Conservation (phyloP, 1,284 basidiomycete genomes). For the Caloboletus inedulis region DNA sequence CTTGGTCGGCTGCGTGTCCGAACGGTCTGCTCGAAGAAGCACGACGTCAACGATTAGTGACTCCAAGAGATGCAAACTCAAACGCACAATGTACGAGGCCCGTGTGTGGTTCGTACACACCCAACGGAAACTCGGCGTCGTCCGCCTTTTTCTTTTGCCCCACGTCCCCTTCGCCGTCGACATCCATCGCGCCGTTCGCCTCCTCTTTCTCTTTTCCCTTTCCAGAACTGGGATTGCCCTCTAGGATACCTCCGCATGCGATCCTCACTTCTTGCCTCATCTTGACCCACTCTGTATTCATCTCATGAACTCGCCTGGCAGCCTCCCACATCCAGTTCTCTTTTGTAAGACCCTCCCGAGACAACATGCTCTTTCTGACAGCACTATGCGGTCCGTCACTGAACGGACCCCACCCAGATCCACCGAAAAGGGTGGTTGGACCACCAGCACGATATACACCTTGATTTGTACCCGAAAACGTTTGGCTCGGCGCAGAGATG, state of each 20-base stretch:
- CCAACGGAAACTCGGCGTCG: conserved; percentile 46
- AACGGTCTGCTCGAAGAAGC: conserved; percentile 51
- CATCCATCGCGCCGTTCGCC: conserved; percentile 24
- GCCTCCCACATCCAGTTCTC: conserved; percentile 89
- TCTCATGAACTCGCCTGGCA: conserved; percentile 60
- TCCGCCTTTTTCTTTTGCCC: conserved; percentile 36
- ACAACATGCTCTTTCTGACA: conserved; percentile 67
- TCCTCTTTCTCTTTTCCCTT: conserved; percentile 29
- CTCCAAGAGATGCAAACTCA: background rate
- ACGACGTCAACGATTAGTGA: conserved; percentile 3
- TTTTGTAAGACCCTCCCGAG: conserved; percentile 70
- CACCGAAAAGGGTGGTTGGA: conserved; percentile 84
- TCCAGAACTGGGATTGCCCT: conserved; percentile 21
- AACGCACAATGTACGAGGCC: conserved; percentile 63
- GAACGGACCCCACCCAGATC: conserved; percentile 78
- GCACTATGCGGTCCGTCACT: conserved; percentile 79
- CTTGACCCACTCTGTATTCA: conserved; percentile 61
- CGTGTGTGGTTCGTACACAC: conserved; percentile 72
- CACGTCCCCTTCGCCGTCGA: conserved; percentile 19
- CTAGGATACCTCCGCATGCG: conserved; percentile 41
- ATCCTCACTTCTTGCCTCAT: conserved; percentile 59
- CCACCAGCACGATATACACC: conserved; percentile 81
- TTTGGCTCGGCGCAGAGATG: conserved; percentile 35
- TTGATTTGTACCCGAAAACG: conserved; percentile 41
- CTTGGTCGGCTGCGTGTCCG: conserved; percentile 66